These are phyloP conservation scores for Prunus campanulata DNA, from an alignment of 306 rosid species.

Conservation along the genomic window DNA sequence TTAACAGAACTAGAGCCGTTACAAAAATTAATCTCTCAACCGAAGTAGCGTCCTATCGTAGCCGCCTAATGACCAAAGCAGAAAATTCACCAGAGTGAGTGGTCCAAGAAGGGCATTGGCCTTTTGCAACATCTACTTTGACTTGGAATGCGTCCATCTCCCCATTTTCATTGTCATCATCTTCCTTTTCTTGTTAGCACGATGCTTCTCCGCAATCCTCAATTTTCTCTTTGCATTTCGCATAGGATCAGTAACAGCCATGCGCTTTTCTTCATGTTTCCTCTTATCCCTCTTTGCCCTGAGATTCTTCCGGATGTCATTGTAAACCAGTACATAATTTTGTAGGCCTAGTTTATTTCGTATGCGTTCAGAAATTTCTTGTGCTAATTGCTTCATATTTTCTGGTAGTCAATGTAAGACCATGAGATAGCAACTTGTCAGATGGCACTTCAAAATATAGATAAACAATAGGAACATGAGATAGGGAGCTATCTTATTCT, in stretches of 20 bases:
- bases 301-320: constrained; percentile 58
- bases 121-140: neutral
- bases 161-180: constrained; percentile 56
- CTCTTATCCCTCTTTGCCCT: constrained; percentile 69
- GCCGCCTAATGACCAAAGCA: neutral
- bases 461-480: neutral
- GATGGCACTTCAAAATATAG: neutral
- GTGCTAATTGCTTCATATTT: constrained; percentile 56
- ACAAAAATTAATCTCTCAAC: neutral
- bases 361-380: constrained; percentile 41
- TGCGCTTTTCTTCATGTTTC: constrained; percentile 68
- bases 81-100: neutral
- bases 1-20: neutral
- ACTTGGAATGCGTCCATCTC: constrained; percentile 43
- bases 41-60: neutral
- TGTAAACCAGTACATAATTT: constrained; percentile 48
- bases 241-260: constrained; percentile 84
- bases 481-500: neutral
- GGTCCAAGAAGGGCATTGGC: neutral
- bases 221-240: constrained; percentile 75
- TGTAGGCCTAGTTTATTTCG: constrained; percentile 57
- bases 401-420: constrained; percentile 39
- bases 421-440: constrained; percentile 14
- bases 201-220: constrained; percentile 65
- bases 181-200: constrained; percentile 80